phyloP scores from a whole-genome alignment of 2,329 filamentous ascomycete species.

The Trichoderma harzianum region DNA sequence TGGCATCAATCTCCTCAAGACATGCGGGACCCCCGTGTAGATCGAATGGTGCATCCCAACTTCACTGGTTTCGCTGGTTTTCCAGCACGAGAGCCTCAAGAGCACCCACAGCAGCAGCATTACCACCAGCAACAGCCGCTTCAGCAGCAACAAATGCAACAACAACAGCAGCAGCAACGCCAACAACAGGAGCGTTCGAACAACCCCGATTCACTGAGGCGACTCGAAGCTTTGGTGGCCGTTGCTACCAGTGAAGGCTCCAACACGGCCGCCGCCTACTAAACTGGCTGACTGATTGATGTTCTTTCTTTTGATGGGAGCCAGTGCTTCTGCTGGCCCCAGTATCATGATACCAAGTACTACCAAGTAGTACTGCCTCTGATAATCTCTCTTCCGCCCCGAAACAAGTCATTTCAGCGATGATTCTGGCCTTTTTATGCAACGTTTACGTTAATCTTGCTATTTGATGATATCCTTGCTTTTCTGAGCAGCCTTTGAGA shows the following conservation, averaged over 20 bases:
- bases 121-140: background rate
- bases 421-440: background rate
- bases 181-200: constrained; percentile 28
- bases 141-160: background rate
- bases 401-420: background rate
- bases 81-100: constrained; percentile 35
- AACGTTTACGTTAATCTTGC: background rate
- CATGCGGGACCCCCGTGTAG: constrained; percentile 44
- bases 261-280: constrained; percentile 41
- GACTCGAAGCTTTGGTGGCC: constrained; percentile 43
- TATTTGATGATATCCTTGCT: constrained; percentile 3
- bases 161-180: constrained; percentile 21
- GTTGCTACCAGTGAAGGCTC: constrained; percentile 44
- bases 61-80: constrained; percentile 51
- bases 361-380: background rate
- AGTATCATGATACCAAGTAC: background rate
- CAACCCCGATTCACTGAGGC: constrained; percentile 34
- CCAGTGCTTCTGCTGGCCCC: background rate
- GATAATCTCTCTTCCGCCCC: background rate
- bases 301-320: background rate
- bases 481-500: background rate
- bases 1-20: constrained; percentile 46
- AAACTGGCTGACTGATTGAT: background rate
- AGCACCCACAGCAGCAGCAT: constrained; percentile 21
- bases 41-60: constrained; percentile 58